A percentile compares a stretch with the other conserved stretches of the same genome.
Evolutionary conservation across 257 asterid species (phyloP).

Genomic region (Pogostemon cablin): DNA sequence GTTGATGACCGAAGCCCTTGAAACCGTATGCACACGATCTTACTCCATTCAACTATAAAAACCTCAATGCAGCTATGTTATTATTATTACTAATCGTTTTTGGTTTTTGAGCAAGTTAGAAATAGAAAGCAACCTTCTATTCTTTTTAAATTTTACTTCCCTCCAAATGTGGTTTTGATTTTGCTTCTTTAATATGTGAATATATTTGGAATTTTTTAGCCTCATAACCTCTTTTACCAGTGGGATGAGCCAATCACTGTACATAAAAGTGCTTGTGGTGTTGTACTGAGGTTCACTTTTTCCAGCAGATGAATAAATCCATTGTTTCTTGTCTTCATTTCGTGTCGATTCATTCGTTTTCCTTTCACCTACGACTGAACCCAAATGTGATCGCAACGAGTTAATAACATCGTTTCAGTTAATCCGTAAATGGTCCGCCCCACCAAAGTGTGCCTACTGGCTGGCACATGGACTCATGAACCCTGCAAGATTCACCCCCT

Average conservation of each 20-base stretch:
- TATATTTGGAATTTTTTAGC: slow-evolving; percentile 67
- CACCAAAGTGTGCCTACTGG: too few species aligned
- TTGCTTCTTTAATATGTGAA: slow-evolving; percentile 49
- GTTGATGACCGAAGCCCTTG: slow-evolving; percentile 77
- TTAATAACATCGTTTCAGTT: too few species aligned
- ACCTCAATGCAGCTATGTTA: neutral
- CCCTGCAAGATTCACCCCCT: too few species aligned
- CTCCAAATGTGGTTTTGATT: slow-evolving; percentile 19
- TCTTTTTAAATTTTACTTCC: slow-evolving; percentile 21
- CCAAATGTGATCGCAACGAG: neutral
- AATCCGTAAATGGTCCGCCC: too few species aligned
- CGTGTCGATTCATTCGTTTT: neutral
- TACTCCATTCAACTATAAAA: slow-evolving; percentile 60
- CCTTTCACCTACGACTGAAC: neutral
- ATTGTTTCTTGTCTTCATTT: slow-evolving; percentile 10
- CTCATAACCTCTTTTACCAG: slow-evolving; percentile 41
- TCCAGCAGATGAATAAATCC: slow-evolving; percentile 46
- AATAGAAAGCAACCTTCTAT: slow-evolving; percentile 45
- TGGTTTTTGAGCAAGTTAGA: slow-evolving; percentile 44
- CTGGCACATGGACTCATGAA: too few species aligned
- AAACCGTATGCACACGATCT: slow-evolving; percentile 75
- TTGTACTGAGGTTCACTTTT: slow-evolving; percentile 44
- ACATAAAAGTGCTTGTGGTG: slow-evolving; percentile 53
- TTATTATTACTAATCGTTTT: slow-evolving; percentile 16
- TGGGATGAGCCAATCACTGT: slow-evolving; percentile 51